Base-by-base conservation (phyloP, 768 basidiomycete species). In the Cyathus striatus region DNA sequence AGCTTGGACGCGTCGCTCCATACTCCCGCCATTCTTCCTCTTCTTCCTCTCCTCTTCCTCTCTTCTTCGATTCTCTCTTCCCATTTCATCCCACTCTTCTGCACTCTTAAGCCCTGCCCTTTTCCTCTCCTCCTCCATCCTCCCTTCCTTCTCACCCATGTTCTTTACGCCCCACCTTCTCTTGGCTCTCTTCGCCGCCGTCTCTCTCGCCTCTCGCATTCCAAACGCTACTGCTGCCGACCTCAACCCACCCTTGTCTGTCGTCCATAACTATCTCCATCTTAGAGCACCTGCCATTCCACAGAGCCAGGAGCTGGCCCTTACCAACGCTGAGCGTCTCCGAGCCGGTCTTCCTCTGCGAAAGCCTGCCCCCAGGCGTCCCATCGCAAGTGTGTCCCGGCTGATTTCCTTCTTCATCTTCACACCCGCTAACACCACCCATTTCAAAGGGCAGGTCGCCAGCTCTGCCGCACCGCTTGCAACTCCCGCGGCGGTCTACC, bases 241-340 rank as follows among this genome's bases (percentile, higher is more conserved):
- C 35, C 35, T 5, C 35, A 37, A 37, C 18, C 35, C 35, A 10
- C 35, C 35, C 3, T 10, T 20, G 18, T 10, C n/a, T 20, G 35
- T 37, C 35, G 35, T 5, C n/a, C 2, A 37, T 13, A 14, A 37
- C 13, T 20, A 37, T 20, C 35, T 14, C 13, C 18, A 37, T 20
- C 35, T 37, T 10, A 14, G 35, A n/a, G 35, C 18, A 5, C 35
- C 35, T n/a, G 35, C 21, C 13, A 30, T 50, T 21, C 16, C 45
- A 16, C 45, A 47, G 20, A 27, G 44, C 18, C 38, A 40, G n/a
- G 39, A 38, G 22, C 40, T 39, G 36, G 34, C 20, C 10, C 21
- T 47, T 38, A 47, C 49, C 10, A 50, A 50, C 23, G 49, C 46
- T 24, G 36, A 42, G 30, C 49, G 49, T 16, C 38, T 47, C 18